Evolutionary conservation across 1,284 basidiomycete species (phyloP).

Genomic region (Fistulina hepatica): DNA sequence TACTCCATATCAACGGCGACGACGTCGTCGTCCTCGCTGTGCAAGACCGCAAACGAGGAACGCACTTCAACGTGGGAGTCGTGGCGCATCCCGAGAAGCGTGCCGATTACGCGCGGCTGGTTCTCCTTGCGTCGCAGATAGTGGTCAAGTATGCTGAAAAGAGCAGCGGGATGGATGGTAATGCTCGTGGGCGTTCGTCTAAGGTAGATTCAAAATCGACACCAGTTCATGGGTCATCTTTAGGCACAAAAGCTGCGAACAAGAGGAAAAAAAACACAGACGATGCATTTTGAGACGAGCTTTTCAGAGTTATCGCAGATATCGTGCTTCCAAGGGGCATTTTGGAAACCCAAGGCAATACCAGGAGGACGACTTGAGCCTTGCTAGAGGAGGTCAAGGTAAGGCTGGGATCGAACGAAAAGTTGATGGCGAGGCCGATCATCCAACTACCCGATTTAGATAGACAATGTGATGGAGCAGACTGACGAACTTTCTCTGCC

Average conservation of each 20-base stretch:
- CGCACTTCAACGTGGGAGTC: slow-evolving; percentile 70
- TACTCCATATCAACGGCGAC: slow-evolving; percentile 96
- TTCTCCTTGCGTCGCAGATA: slow-evolving; percentile 79
- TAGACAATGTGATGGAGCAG: no score
- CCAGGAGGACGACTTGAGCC: no score
- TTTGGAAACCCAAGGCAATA: no score
- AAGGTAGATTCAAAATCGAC: slow-evolving; percentile 7
- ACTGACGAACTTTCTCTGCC: no score
- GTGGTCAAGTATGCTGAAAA: slow-evolving; percentile 96
- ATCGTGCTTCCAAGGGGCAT: no score
- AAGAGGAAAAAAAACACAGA: slow-evolving; percentile 20
- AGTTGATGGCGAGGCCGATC: no score
- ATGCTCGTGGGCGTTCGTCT: slow-evolving; percentile 66
- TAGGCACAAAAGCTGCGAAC: not conserved
- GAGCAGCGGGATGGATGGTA: slow-evolving; percentile 83
- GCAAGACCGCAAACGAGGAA: slow-evolving; percentile 80
- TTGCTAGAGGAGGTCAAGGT: no score
- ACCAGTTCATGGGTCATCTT: no score
- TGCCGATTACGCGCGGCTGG: slow-evolving; percentile 92
- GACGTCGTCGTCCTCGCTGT: slow-evolving; percentile 86
- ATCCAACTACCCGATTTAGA: no score
- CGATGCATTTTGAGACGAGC: slow-evolving; percentile 26
- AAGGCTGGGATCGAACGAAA: no score
- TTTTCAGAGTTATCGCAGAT: no score
- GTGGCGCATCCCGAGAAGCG: slow-evolving; percentile 80